A percentile compares a stretch with the other conserved stretches of the same genome.
These are phyloP conservation scores for Lasiosphaeria hispida DNA, from an alignment of 495 filamentous ascomycete genomes.

Conservation along the genomic window DNA sequence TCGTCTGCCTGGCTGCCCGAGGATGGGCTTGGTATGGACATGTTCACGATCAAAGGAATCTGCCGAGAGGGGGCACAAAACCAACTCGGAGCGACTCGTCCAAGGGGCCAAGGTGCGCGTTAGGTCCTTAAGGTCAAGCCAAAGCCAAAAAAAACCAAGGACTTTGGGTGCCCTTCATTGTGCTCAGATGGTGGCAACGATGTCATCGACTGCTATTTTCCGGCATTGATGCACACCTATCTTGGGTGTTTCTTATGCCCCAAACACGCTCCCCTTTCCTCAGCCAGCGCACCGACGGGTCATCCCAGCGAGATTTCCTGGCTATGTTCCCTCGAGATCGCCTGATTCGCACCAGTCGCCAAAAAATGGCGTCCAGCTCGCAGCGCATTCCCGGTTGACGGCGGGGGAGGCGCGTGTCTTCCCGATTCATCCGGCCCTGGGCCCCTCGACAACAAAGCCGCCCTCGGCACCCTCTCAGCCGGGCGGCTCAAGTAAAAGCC, in stretches of 20 bases:
- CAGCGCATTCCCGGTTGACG: too few species aligned
- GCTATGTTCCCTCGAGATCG: constrained; percentile 12
- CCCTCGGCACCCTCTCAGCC: not conserved
- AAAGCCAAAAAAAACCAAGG: not conserved
- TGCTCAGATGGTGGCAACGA: constrained; percentile 11
- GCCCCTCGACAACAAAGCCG: not conserved
- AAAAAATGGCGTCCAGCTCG: too few species aligned
- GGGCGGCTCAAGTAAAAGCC: not conserved
- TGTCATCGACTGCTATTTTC: constrained; percentile 22
- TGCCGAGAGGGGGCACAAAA: too few species aligned
- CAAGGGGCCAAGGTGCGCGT: too few species aligned
- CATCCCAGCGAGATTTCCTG: constrained; percentile 29
- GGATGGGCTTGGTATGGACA: too few species aligned
- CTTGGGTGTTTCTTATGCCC: constrained; percentile 20
- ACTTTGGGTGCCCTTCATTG: too few species aligned
- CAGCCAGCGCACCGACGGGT: not conserved
- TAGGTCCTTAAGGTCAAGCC: too few species aligned
- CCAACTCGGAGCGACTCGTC: too few species aligned
- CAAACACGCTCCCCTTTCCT: not conserved
- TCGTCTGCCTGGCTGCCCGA: too few species aligned
- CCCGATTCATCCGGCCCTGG: too few species aligned
- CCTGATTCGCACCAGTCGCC: constrained; percentile 7
- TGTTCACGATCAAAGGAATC: too few species aligned
- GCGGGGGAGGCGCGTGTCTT: too few species aligned
- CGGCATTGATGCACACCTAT: constrained; percentile 35